phyloP scores from a whole-genome alignment of 2,329 filamentous ascomycete genomes.

The Ceratocystis harringtonii region DNA sequence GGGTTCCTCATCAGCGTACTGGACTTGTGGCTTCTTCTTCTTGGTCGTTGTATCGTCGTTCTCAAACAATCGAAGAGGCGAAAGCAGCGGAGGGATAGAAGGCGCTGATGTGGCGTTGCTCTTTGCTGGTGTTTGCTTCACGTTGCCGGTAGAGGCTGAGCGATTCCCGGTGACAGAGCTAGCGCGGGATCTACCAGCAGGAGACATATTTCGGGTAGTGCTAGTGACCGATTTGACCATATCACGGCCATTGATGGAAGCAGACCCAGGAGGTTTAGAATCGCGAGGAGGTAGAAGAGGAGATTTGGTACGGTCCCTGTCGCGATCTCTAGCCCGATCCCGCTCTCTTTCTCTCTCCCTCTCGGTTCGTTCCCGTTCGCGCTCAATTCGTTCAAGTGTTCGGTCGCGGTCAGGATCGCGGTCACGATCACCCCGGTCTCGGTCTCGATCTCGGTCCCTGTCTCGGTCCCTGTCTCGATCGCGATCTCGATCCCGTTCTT shows the following conservation, averaged over 20 bases:
- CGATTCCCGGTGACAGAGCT: constrained; percentile 27
- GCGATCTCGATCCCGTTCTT: constrained; percentile 9
- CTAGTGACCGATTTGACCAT: constrained; percentile 23
- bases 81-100: constrained; percentile 36
- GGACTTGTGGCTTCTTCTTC: neutral
- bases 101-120: constrained; percentile 23
- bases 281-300: constrained; percentile 6
- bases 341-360: neutral
- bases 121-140: constrained; percentile 19
- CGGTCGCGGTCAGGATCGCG: neutral
- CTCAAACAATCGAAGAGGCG: constrained; percentile 32
- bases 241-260: constrained; percentile 27
- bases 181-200: constrained; percentile 25
- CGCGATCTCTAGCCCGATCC: neutral
- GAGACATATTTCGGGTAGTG: constrained; percentile 24
- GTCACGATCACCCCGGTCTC: neutral
- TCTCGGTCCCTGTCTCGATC: constrained; percentile 11
- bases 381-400: neutral
- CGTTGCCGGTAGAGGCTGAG: neutral
- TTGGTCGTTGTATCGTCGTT: neutral
- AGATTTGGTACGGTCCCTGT: constrained; percentile 9
- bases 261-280: neutral
- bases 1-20: neutral
- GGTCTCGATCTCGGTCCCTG: neutral
- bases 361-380: constrained; percentile 14